A percentile compares a stretch with the other conserved stretches of the same genome.
Conservation (phyloP, 768 basidiomycete species). For the Auriculariales sp. region DNA sequence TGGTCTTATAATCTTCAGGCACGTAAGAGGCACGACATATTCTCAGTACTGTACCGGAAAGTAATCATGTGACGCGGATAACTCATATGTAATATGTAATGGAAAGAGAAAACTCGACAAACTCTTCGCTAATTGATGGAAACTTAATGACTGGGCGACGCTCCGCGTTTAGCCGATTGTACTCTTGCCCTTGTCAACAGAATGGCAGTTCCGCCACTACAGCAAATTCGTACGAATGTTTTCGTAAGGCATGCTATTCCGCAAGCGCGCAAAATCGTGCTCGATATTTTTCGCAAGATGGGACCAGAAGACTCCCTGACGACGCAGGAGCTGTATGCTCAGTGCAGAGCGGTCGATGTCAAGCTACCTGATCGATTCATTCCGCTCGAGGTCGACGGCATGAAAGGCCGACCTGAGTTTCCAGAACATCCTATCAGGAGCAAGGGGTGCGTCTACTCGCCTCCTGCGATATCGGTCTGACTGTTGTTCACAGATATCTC, state of each 20-base stretch:
- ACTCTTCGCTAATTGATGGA: too few species aligned
- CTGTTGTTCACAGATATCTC: background rate
- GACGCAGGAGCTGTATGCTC: background rate
- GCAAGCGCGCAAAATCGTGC: background rate
- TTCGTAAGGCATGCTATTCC: background rate
- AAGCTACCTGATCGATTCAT: background rate
- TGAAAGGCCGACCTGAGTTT: background rate
- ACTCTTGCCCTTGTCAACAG: background rate
- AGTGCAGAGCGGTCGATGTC: background rate
- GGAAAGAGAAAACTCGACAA: too few species aligned
- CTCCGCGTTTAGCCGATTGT: background rate
- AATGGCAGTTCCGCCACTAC: background rate
- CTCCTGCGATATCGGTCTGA: background rate
- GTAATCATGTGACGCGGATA: background rate
- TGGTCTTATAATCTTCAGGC: background rate
- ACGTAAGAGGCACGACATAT: background rate
- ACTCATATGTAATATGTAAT: background rate
- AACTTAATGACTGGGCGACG: background rate
- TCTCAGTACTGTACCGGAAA: background rate
- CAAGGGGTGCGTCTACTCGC: background rate
- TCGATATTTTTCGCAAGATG: background rate
- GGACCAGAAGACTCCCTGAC: background rate
- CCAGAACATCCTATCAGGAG: background rate
- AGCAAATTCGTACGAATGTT: background rate
- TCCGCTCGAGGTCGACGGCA: background rate